Conservation (phyloP, 768 basidiomycete genomes). For the Auricularia heimuer region DNA sequence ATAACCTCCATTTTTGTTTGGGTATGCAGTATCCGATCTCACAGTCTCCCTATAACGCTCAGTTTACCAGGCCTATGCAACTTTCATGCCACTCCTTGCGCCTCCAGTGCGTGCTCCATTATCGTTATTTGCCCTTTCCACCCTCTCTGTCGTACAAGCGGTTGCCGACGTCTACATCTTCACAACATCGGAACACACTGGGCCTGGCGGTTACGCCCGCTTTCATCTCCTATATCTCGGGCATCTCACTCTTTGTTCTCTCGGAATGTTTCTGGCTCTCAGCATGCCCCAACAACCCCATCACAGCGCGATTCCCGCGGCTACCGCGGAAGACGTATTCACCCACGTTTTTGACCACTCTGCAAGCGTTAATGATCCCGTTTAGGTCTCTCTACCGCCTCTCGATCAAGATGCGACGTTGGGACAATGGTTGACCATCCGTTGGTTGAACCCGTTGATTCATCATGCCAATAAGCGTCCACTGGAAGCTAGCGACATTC, state of each 20-base stretch:
- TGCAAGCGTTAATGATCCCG: background rate
- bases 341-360: too few species aligned
- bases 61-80: background rate
- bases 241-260: background rate
- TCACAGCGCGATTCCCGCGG: background rate
- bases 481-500: background rate
- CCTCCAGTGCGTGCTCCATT: background rate
- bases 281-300: background rate
- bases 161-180: background rate
- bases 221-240: background rate
- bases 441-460: background rate
- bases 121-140: background rate
- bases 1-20: background rate
- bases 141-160: background rate
- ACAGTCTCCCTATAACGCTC: background rate
- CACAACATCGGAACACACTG: background rate
- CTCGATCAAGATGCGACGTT: background rate
- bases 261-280: background rate
- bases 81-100: background rate
- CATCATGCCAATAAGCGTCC: background rate
- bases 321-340: too few species aligned
- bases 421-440: background rate
- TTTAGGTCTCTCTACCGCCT: background rate
- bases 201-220: background rate
- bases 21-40: background rate